Conservation (phyloP, 2,329 filamentous ascomycete species). For the Periconia sp. region DNA sequence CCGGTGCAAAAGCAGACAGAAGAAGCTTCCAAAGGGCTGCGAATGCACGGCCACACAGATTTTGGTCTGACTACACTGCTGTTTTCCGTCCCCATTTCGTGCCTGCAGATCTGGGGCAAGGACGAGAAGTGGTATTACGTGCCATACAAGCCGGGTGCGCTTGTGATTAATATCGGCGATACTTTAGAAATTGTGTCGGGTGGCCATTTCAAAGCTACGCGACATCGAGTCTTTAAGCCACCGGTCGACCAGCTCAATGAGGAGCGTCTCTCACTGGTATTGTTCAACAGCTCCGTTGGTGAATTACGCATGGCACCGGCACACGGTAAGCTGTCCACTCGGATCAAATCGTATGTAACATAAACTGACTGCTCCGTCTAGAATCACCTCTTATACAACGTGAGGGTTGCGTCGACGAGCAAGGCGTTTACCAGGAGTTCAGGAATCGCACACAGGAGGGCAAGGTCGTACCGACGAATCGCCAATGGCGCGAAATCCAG, state of each 20-base stretch:
- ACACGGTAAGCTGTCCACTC: constrained; percentile 14
- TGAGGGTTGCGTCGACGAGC: constrained; percentile 29
- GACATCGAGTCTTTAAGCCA: constrained; percentile 52
- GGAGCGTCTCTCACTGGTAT: constrained; percentile 39
- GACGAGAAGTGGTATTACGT: constrained; percentile 34
- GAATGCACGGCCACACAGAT: constrained; percentile 40
- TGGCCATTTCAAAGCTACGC: constrained; percentile 55
- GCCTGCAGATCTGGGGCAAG: constrained; percentile 30
- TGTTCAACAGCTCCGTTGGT: constrained; percentile 29
- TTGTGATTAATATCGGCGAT: constrained; percentile 35
- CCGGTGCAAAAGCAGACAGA: constrained; percentile 29
- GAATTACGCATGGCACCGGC: constrained; percentile 26
- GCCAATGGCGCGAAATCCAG: constrained; percentile 30
- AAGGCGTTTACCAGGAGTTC: constrained; percentile 28
- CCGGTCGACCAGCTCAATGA: constrained; percentile 47
- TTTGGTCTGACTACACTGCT: constrained; percentile 31
- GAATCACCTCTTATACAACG: constrained; percentile 28
- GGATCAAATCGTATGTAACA: background rate
- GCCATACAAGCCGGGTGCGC: constrained; percentile 30
- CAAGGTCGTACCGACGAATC: constrained; percentile 23
- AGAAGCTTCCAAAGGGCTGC: constrained; percentile 32
- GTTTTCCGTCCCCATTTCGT: constrained; percentile 31
- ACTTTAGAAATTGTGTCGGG: constrained; percentile 53
- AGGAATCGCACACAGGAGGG: constrained; percentile 25
- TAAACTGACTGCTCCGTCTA: constrained; percentile 2